Evolutionary conservation across 257 asterid genomes (phyloP).

Genomic region (Solanum stenotomum): DNA sequence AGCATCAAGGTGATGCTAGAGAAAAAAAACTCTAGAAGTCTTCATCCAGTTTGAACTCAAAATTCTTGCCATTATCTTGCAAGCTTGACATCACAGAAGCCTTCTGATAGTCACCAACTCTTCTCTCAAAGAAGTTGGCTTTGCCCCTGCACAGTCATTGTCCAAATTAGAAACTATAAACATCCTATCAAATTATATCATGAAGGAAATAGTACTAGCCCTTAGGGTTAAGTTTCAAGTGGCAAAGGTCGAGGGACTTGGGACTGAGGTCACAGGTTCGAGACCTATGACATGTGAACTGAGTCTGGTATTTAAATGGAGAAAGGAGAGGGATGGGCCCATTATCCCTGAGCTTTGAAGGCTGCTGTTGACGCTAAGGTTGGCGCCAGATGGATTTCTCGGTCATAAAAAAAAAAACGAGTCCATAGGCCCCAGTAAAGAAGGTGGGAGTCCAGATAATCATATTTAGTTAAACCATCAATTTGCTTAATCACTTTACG

Average conservation of each 20-base stretch:
- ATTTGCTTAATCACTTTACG: neutral
- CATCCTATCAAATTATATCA: neutral
- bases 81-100: slow-evolving; percentile 71
- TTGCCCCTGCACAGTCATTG: slow-evolving; percentile 41
- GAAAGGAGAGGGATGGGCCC: neutral
- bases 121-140: slow-evolving; percentile 68
- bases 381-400: neutral
- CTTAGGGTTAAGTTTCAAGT: neutral
- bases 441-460: neutral
- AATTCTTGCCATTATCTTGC: slow-evolving; percentile 41
- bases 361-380: neutral
- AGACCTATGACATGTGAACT: neutral
- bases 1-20: slow-evolving; percentile 7
- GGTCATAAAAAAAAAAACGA: neutral
- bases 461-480: neutral
- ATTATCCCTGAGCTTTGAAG: neutral
- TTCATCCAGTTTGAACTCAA: slow-evolving; percentile 52
- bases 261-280: neutral
- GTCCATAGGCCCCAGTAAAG: neutral
- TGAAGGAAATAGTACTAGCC: neutral
- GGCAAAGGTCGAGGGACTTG: neutral
- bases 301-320: neutral
- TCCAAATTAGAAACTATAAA: neutral
- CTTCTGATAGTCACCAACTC: slow-evolving; percentile 76
- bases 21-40: slow-evolving; percentile 43